A percentile compares a stretch with the other conserved stretches of the same genome.
Conservation (phyloP, 2,329 filamentous ascomycete species). For the Nigrospora osmanthi region DNA sequence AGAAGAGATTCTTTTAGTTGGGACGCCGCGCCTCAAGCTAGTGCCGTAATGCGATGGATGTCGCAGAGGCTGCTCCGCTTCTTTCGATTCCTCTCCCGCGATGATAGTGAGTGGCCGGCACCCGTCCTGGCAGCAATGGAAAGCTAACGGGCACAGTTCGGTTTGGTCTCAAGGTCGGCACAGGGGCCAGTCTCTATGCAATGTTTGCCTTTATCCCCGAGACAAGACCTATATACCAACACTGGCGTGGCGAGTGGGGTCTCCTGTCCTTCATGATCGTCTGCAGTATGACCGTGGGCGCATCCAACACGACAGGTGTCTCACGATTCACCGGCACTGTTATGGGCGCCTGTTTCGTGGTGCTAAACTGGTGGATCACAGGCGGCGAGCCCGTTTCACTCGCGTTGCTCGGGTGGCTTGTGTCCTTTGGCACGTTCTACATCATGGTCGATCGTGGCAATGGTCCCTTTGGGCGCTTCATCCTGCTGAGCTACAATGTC, state of each 20-base stretch:
- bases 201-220: conserved; percentile 76
- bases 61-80: conserved; percentile 38
- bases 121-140: background rate
- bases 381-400: conserved; percentile 67
- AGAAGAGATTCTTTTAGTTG: conserved; percentile 47
- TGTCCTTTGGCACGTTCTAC: conserved; percentile 79
- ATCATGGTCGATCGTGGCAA: conserved; percentile 79
- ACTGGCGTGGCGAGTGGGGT: conserved; percentile 96
- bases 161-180: conserved; percentile 88
- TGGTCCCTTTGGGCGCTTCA: conserved; percentile 86
- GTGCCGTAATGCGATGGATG: conserved; percentile 27
- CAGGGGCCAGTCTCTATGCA: conserved; percentile 83
- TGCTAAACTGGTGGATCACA: conserved; percentile 70
- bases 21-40: conserved; percentile 42
- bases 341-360: conserved; percentile 68
- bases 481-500: conserved; percentile 92
- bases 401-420: conserved; percentile 73
- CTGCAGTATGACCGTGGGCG: conserved; percentile 94
- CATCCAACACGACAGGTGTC: conserved; percentile 86
- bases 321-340: conserved; percentile 82
- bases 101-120: conserved; percentile 36
- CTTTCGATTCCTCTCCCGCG: conserved; percentile 40
- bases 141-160: conserved; percentile 31
- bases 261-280: conserved; percentile 96
- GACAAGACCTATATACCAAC: conserved; percentile 72